A percentile compares a stretch with the other conserved stretches of the same genome.
Conservation (phyloP, 2,329 filamentous ascomycete species). For the Clonostachys sp. region DNA sequence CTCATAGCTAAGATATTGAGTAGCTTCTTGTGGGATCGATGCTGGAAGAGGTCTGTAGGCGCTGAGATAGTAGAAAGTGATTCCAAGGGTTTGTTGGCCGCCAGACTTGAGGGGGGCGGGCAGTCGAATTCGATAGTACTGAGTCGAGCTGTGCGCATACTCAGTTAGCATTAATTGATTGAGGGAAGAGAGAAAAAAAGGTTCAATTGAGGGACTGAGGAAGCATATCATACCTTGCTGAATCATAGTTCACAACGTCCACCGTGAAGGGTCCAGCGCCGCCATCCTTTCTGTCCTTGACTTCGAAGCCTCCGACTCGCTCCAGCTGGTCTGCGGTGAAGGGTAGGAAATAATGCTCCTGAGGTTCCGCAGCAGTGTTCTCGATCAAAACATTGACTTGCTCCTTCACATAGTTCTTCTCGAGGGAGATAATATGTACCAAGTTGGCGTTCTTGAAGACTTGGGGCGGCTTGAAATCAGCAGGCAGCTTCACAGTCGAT, state of each 20-base stretch:
- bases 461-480: constrained; percentile 77
- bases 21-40: constrained; percentile 75
- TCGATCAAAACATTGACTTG: constrained; percentile 91
- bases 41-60: constrained; percentile 78
- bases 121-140: constrained; percentile 83
- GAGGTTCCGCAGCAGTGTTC: constrained; percentile 74
- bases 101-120: constrained; percentile 71
- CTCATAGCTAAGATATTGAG: constrained; percentile 80
- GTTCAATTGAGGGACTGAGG: too few species aligned
- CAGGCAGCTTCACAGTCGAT: constrained; percentile 54
- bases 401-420: constrained; percentile 89
- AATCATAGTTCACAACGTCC: constrained; percentile 61
- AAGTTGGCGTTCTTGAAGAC: constrained; percentile 94
- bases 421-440: constrained; percentile 83
- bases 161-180: neutral
- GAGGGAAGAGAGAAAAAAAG: neutral
- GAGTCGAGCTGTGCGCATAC: constrained; percentile 49
- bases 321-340: constrained; percentile 74
- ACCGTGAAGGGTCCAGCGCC: constrained; percentile 63
- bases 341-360: constrained; percentile 87
- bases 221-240: constrained; percentile 41
- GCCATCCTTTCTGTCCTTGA: constrained; percentile 83
- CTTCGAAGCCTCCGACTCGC: constrained; percentile 81
- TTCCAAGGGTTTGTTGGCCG: constrained; percentile 78
- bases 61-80: constrained; percentile 77